Base-by-base conservation (phyloP, 768 basidiomycete genomes). In the Lanmaoa pseudosensibilis region DNA sequence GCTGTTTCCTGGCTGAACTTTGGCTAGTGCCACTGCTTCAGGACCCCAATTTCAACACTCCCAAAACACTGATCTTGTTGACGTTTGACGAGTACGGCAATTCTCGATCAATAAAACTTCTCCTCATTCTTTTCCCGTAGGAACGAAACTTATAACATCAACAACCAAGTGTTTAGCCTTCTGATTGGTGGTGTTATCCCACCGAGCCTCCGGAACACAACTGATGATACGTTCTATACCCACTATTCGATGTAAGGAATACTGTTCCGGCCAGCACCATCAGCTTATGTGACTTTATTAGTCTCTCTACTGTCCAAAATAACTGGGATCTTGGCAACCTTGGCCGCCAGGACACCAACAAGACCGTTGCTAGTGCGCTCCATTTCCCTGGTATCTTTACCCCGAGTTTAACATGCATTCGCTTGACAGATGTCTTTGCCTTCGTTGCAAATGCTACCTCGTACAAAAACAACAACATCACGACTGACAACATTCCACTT, bases 271-370 rank as follows among this genome's bases (percentile, higher is more conserved):
- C 16, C 4, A 8, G 33, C 13, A 25, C 47, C n/a, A n/a, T n/a
- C 36, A 25, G 18, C 44, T 67, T 11, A 56, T 37, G 33, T 34
- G 40, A 47, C 49, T 11, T 13, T 37, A 18, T 32, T 9, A 71
- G 71, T 32, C 73, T 86, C 48, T 77, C 79, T 15, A 82, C 84
- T 21, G 76, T 85, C 27, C 67, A 85, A 69, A 76, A 77, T 34
- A 87, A 87, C 71, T 87, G 85, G 85, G 71, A 71, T 6, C 80
- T 87, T 33, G 78, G 78, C 37, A 82, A 80, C 12, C 81, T 86
- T 23, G 85, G 85, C 19, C 78, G 85, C 38, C 73, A 74, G 36
- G 83, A 85, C 61, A 80, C 78, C 45, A 83, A 83, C 69, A 71
- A 75, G 73, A 78, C 60, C 10, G 52, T 65, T 27, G 16, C 56